These are phyloP conservation scores for Alternaria ventricosa DNA, from an alignment of 2,329 filamentous ascomycete species.

Conservation along the genomic window DNA sequence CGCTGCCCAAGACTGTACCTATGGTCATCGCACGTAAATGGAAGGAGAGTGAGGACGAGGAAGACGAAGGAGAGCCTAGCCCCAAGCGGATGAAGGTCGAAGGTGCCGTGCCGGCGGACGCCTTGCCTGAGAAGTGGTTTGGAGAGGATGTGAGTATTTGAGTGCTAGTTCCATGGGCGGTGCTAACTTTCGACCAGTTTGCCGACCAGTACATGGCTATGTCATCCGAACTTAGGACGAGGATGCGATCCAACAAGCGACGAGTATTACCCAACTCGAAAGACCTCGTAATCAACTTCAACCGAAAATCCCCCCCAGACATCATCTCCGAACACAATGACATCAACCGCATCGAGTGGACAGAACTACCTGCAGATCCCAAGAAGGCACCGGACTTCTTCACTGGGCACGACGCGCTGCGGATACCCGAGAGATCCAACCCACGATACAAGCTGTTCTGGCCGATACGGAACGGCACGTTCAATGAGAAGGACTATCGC, in stretches of 20 bases:
- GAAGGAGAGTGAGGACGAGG: constrained; percentile 80
- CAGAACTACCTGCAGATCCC: constrained; percentile 70
- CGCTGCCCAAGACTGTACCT: constrained; percentile 89
- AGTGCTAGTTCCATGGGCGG: background rate
- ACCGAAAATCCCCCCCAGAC: constrained; percentile 81
- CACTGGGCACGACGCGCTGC: constrained; percentile 79
- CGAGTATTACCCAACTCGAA: constrained; percentile 97
- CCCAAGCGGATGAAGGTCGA: constrained; percentile 70
- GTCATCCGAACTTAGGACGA: constrained; percentile 84
- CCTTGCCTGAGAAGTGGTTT: constrained; percentile 78
- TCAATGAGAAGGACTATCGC: constrained; percentile 88
- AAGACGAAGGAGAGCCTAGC: constrained; percentile 78
- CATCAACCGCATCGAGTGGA: constrained; percentile 93
- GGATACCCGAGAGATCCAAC: constrained; percentile 86
- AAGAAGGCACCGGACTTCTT: constrained; percentile 75
- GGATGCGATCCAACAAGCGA: constrained; percentile 92
- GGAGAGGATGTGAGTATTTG: constrained; percentile 71
- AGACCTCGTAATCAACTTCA: constrained; percentile 93
- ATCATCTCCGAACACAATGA: constrained; percentile 95
- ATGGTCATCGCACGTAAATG: constrained; percentile 89
- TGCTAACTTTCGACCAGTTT: constrained; percentile 44
- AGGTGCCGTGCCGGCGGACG: constrained; percentile 66
- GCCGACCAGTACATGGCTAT: constrained; percentile 75
- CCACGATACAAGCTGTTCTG: constrained; percentile 93
- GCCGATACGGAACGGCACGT: constrained; percentile 84